Conservation (phyloP, 2,329 filamentous ascomycete species). For the Byssoonygena ceratinophila region DNA sequence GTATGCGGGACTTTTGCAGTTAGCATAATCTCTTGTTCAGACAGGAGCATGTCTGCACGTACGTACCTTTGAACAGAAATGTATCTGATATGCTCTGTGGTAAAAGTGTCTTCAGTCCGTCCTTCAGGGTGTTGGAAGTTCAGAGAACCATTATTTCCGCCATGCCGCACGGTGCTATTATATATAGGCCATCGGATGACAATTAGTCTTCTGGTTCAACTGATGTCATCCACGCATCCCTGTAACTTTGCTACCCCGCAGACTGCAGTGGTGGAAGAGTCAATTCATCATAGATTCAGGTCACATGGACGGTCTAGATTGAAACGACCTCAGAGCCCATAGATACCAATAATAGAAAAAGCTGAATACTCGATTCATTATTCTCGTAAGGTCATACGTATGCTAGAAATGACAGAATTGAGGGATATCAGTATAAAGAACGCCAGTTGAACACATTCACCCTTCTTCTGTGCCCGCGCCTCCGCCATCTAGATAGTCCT, state of each 20-base stretch:
- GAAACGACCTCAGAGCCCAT: not conserved
- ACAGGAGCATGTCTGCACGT: no score
- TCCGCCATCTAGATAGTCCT: conserved; percentile 64
- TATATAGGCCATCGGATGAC: not conserved
- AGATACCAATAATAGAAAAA: no score
- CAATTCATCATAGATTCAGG: conserved; percentile 5
- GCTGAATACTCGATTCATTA: no score
- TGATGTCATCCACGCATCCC: conserved; percentile 7
- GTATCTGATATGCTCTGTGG: no score
- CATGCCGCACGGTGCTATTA: not conserved
- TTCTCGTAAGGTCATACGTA: not conserved
- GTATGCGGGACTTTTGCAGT: not conserved
- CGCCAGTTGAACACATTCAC: not conserved
- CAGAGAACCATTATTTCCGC: not conserved
- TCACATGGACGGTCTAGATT: not conserved
- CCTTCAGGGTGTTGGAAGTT: not conserved
- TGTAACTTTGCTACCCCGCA: conserved; percentile 3
- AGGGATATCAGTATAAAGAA: not conserved
- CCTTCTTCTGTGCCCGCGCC: conserved; percentile 14
- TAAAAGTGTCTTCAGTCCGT: not conserved
- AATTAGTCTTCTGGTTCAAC: not conserved
- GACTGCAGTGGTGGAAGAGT: not conserved
- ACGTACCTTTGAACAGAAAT: no score
- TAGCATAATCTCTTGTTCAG: not conserved
- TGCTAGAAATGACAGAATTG: no score